Percentiles rank a stretch among this genome's conserved stretches.
Evolutionary conservation across 768 basidiomycete species (phyloP).

Genomic region (Leucosporidium scottii): DNA sequence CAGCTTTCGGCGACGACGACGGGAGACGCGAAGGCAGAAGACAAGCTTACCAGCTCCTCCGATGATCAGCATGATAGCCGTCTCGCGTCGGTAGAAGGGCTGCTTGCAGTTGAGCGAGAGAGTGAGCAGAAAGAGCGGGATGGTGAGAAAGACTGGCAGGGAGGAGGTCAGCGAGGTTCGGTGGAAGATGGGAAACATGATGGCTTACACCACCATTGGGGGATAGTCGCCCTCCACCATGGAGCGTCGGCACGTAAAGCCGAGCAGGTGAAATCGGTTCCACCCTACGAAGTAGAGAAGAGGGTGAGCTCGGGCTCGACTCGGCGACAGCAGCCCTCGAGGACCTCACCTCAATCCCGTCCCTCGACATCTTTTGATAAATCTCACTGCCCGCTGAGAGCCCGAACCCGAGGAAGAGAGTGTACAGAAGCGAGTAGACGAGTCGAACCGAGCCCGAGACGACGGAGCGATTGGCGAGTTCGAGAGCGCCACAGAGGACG

Average conservation of each 20-base stretch:
- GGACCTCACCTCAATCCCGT: constrained; percentile 43
- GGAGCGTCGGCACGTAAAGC: constrained; percentile 54
- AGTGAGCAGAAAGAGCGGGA: constrained; percentile 62
- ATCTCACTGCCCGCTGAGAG: constrained; percentile 68
- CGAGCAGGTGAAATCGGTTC: constrained; percentile 45
- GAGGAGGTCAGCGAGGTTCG: not conserved
- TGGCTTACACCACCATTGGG: constrained; percentile 53
- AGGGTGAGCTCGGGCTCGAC: no score
- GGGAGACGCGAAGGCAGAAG: not conserved
- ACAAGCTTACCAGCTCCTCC: constrained; percentile 38
- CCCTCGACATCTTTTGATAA: constrained; percentile 43
- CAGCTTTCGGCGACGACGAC: not conserved
- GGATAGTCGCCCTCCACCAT: constrained; percentile 69
- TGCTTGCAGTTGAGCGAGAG: constrained; percentile 56
- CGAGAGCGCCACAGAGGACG: constrained; percentile 48
- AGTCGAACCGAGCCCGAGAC: constrained; percentile 72
- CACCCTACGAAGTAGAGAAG: not conserved
- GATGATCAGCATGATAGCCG: constrained; percentile 43
- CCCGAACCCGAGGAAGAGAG: constrained; percentile 56
- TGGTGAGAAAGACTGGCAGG: constrained; percentile 52
- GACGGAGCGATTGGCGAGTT: constrained; percentile 66
- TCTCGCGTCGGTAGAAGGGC: constrained; percentile 42
- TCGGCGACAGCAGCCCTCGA: no score
- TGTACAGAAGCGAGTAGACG: constrained; percentile 56
- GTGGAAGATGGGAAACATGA: no score